Evolutionary conservation across 225 moss, liverwort and hornwort species (phyloP).

Genomic region (Polytrichum commune): DNA sequence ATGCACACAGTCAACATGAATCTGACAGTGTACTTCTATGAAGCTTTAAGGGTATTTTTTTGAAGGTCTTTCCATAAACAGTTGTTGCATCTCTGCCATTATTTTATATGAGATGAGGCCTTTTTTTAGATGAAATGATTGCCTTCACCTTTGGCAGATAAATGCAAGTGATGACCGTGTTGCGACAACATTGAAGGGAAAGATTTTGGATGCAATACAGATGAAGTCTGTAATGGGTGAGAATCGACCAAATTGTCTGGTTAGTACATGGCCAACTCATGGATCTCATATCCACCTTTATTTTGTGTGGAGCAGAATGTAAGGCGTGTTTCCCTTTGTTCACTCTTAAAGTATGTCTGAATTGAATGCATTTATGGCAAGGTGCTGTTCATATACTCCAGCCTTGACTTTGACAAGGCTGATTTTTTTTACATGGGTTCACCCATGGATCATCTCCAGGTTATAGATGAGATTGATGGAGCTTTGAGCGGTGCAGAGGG

Average conservation of each 20-base stretch:
- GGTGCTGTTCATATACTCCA: not conserved
- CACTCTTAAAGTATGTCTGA: not conserved
- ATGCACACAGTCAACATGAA: too few relatives aligned
- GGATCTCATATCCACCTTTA: too few relatives aligned
- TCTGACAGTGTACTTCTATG: too few relatives aligned
- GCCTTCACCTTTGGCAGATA: slow-evolving; percentile 42
- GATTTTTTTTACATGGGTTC: too few relatives aligned
- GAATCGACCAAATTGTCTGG: slow-evolving; percentile 92
- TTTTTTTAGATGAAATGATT: too few relatives aligned
- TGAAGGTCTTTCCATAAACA: too few relatives aligned
- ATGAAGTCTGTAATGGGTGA: slow-evolving; percentile 90
- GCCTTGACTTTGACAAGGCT: not conserved
- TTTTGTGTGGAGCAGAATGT: too few relatives aligned
- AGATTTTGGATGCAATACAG: slow-evolving; percentile 94
- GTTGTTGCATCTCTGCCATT: too few relatives aligned
- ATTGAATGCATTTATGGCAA: not conserved
- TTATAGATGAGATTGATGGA: slow-evolving; percentile 99
- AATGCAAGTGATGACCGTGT: slow-evolving; percentile 97
- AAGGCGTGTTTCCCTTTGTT: too few relatives aligned
- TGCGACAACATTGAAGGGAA: slow-evolving; percentile 71
- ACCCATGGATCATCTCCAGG: slow-evolving; percentile 31
- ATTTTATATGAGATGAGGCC: too few relatives aligned
- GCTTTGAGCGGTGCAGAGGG: slow-evolving; percentile 78
- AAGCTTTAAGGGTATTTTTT: too few relatives aligned
- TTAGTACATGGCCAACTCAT: slow-evolving; percentile 24